Evolutionary conservation across 345 rosid genomes (phyloP).

Genomic region (Aegle marmelos): DNA sequence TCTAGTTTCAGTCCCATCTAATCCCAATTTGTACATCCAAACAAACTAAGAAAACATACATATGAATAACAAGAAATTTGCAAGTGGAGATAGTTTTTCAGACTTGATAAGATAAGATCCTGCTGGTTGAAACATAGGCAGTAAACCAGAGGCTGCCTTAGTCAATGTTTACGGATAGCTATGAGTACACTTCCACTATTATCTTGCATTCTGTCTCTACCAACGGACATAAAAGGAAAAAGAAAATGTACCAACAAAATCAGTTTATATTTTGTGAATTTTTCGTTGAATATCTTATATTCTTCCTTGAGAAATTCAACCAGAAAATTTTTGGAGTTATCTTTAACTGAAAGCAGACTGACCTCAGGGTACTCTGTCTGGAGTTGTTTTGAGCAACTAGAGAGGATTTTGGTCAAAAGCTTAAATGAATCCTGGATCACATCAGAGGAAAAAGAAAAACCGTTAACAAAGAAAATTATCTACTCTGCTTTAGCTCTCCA

Average conservation of each 20-base stretch:
- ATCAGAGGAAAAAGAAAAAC: background rate
- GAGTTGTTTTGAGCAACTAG: constrained; percentile 41
- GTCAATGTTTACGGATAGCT: background rate
- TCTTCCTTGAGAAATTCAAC: background rate
- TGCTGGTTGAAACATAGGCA: background rate
- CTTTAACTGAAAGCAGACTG: constrained; percentile 11
- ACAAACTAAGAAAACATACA: background rate
- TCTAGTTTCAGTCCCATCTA: background rate
- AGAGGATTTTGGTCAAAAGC: constrained; percentile 43
- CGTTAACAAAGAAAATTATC: background rate
- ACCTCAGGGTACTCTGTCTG: constrained; percentile 50
- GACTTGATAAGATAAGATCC: too few relatives aligned
- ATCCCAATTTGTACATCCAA: background rate
- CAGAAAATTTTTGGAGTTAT: background rate
- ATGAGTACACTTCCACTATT: background rate
- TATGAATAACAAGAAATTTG: background rate
- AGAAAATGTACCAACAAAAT: background rate
- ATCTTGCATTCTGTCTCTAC: background rate
- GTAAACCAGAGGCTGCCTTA: background rate
- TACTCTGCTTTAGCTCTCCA: background rate
- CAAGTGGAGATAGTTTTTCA: background rate
- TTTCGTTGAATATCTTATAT: background rate
- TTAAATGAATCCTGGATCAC: constrained; percentile 47
- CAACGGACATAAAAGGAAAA: background rate
- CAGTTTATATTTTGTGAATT: background rate